A percentile compares a stretch with the other conserved stretches of the same genome.
Conservation (phyloP, 2,329 filamentous ascomycete species). For the Penicillium occitanis region DNA sequence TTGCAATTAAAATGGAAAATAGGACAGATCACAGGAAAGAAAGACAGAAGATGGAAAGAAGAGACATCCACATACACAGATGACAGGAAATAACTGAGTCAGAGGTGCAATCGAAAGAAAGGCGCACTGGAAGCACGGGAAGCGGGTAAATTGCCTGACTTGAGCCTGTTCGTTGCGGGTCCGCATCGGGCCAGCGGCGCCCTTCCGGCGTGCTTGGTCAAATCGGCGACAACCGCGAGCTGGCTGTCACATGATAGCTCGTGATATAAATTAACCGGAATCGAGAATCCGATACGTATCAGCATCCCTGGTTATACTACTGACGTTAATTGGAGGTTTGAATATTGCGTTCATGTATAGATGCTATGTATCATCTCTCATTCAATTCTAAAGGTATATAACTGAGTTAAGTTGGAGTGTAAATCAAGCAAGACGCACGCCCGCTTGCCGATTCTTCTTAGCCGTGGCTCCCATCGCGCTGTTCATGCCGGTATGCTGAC, state of each 20-base stretch:
- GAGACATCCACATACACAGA: neutral
- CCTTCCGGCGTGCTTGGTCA: constrained; percentile 5
- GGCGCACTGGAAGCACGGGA: neutral
- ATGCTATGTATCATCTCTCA: neutral
- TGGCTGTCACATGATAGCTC: neutral
- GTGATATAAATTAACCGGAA: constrained; percentile 11
- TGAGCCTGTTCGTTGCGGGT: neutral
- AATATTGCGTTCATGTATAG: neutral
- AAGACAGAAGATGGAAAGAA: neutral
- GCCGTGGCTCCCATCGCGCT: constrained; percentile 58
- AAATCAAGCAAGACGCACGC: constrained; percentile 58
- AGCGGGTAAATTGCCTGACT: constrained; percentile 1
- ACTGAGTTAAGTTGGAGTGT: neutral
- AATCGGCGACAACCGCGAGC: constrained; percentile 3
- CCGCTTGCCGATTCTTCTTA: constrained; percentile 62
- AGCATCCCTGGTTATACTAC: too few species aligned
- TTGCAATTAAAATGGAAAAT: neutral
- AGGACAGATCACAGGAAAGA: neutral
- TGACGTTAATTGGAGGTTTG: too few species aligned
- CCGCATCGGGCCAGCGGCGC: constrained; percentile 8
- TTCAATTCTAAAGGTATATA: neutral
- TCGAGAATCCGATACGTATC: neutral
- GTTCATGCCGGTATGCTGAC: constrained; percentile 58
- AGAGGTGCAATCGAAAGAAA: constrained; percentile 4
- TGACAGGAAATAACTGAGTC: neutral